phyloP scores from a whole-genome alignment of 768 basidiomycete species.

The Pleurotus platypus region DNA sequence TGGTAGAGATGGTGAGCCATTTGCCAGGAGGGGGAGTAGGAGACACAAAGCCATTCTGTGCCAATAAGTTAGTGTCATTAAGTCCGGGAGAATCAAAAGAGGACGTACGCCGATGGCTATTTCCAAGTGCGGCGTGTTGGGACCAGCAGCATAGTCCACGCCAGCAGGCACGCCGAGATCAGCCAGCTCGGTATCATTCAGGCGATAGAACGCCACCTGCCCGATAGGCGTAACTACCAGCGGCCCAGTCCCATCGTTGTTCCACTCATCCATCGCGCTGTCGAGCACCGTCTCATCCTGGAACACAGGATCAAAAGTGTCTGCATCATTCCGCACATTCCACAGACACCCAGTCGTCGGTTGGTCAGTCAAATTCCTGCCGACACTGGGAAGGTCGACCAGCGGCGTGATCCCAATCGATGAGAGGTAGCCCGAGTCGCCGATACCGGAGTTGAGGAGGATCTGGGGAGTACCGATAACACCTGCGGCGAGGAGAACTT shows the following conservation, averaged over 20 bases:
- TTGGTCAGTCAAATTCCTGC: neutral
- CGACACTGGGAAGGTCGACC: constrained; percentile 38
- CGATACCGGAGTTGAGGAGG: constrained; percentile 49
- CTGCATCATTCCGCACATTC: constrained; percentile 5
- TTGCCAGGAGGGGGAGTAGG: neutral
- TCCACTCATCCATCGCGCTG: constrained; percentile 15
- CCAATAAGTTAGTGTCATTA: neutral
- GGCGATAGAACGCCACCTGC: constrained; percentile 16
- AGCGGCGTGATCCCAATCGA: constrained; percentile 35
- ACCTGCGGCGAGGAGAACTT: constrained; percentile 54
- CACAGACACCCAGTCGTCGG: neutral
- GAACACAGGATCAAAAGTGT: constrained; percentile 13
- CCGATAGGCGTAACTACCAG: constrained; percentile 9
- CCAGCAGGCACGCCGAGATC: constrained; percentile 15
- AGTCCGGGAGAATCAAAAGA: neutral
- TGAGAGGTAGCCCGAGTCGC: constrained; percentile 41
- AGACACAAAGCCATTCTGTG: neutral
- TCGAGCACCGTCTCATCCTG: constrained; percentile 10
- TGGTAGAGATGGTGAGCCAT: neutral
- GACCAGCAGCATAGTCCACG: constrained; percentile 32
- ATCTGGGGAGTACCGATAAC: constrained; percentile 49
- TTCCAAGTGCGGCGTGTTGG: constrained; percentile 31
- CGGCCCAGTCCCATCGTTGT: constrained; percentile 13
- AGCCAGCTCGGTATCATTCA: constrained; percentile 24
- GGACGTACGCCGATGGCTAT: constrained; percentile 26